These are phyloP conservation scores for Pinus tabuliformis DNA, from an alignment of 75 land plant species.

Conservation along the genomic window DNA sequence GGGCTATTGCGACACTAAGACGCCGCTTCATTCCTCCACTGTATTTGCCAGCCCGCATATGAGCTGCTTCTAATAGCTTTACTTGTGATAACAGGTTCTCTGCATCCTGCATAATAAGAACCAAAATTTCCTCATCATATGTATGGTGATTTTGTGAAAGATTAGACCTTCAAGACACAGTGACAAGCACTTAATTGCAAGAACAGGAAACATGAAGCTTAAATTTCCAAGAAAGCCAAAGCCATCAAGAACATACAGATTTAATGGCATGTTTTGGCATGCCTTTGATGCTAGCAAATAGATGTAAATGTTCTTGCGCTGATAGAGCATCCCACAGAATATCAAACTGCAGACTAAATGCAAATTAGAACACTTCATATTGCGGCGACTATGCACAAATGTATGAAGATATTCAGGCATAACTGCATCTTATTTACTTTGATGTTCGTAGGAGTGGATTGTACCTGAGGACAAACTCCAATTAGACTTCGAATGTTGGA, in stretches of 20 bases:
- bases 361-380: not conserved
- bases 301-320: slow-evolving; percentile 79
- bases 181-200: not conserved
- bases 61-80: slow-evolving; percentile 62
- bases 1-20: slow-evolving; percentile 92
- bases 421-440: not conserved
- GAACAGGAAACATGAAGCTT: not conserved
- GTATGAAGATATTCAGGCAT: not conserved
- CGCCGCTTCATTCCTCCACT: slow-evolving; percentile 99
- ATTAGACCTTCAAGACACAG: not conserved
- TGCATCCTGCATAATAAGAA: slow-evolving; percentile 45
- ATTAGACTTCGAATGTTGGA: slow-evolving; percentile 73
- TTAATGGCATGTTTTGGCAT: slow-evolving; percentile 54
- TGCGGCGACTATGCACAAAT: not conserved
- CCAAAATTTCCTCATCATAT: not conserved
- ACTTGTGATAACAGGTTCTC: slow-evolving; percentile 75
- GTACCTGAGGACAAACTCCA: slow-evolving; percentile 99
- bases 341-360: slow-evolving; percentile 65
- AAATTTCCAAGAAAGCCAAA: not conserved
- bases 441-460: not conserved
- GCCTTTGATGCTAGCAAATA: slow-evolving; percentile 95
- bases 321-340: slow-evolving; percentile 89
- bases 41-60: slow-evolving; percentile 74
- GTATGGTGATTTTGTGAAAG: not conserved
- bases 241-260: slow-evolving; percentile 36